Evolutionary conservation across 2,329 filamentous ascomycete species (phyloP), one percentile per base, ranked within the genome.

Genomic region (Exserohilum rostratum): DNA sequence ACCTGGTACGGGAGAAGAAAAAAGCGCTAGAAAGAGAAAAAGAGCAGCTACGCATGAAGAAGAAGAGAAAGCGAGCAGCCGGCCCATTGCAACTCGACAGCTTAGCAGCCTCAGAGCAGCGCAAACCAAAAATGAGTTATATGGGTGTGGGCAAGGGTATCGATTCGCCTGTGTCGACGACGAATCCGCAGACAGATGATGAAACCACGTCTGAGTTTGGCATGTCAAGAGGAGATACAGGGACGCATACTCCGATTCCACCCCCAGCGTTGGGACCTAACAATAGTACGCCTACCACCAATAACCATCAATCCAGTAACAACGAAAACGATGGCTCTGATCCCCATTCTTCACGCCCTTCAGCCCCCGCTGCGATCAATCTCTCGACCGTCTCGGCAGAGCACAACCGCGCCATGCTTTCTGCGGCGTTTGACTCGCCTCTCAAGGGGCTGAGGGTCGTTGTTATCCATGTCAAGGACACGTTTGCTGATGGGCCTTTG

Each of bases 381-480:
- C 57, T 73, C 3, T 50, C 56, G 2, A 48, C 27, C 37, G 57
- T 70, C 4, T 61, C 60, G 10, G 57, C 62, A 6, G 70, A 71
- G 18, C 69, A 70, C 44, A 67, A 57, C 29, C 66, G 64, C 15
- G 71, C 66, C 11, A 29, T 73, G 38, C 55, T 72, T 0, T 53
- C 63, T 0, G 67, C 71, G 3, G 66, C 65, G 2, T 67, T 72
- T 22, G 55, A 67, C 40, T 35, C 68, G 44, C 87, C 87, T 6
- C 80, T 99, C 4, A 79, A 82, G 47, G 92, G 91, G 0, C 72
- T 98, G 25, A 89, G 87, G 59, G 80, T 99, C 1, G 87, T 97
- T 45, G 86, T 98, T 50, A 98, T 98, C 33, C 95, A 99, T 71
- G 85, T 98, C 68, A 99, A 99, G 73, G 93, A 98, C 61, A 88